A percentile compares a stretch with the other conserved stretches of the same genome.
phyloP scores from a whole-genome alignment of 2,329 filamentous ascomycete genomes.

The Penicillium paneum region DNA sequence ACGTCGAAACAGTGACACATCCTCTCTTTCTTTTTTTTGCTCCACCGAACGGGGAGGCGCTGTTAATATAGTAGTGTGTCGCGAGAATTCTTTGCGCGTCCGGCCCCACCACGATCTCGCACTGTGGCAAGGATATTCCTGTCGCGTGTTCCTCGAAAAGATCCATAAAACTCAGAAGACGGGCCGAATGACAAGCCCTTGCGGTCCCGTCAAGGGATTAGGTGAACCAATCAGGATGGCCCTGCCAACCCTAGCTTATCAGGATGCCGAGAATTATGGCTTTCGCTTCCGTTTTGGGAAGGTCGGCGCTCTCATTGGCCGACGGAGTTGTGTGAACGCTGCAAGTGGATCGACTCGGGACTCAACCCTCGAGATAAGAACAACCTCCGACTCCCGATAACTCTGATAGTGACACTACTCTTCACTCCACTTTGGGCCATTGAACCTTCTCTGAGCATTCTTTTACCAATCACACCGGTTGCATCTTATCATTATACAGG shows the following conservation, averaged over 20 bases:
- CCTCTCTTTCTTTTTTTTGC: constrained; percentile 15
- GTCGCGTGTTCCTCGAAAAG: constrained; percentile 16
- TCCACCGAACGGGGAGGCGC: constrained; percentile 13
- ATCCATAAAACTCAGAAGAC: constrained; percentile 17
- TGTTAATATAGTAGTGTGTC: constrained; percentile 21
- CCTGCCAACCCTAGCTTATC: constrained; percentile 17
- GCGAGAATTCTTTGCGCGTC: constrained; percentile 17
- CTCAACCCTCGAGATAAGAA: background rate
- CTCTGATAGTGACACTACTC: background rate
- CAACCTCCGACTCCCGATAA: background rate
- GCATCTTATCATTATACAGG: background rate
- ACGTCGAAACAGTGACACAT: constrained; percentile 18
- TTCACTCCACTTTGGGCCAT: background rate
- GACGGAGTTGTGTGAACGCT: background rate
- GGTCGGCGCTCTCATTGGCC: background rate
- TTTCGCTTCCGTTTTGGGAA: constrained; percentile 7
- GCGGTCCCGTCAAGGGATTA: background rate
- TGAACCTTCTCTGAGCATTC: background rate
- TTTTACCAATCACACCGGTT: background rate
- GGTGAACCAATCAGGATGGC: background rate
- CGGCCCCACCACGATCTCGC: constrained; percentile 12
- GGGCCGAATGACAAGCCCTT: constrained; percentile 24
- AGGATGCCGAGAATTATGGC: constrained; percentile 11
- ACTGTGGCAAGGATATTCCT: constrained; percentile 16
- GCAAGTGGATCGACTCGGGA: background rate